phyloP scores from a whole-genome alignment of 2,329 filamentous ascomycete species.

The Paraphaeosphaeria minitans region DNA sequence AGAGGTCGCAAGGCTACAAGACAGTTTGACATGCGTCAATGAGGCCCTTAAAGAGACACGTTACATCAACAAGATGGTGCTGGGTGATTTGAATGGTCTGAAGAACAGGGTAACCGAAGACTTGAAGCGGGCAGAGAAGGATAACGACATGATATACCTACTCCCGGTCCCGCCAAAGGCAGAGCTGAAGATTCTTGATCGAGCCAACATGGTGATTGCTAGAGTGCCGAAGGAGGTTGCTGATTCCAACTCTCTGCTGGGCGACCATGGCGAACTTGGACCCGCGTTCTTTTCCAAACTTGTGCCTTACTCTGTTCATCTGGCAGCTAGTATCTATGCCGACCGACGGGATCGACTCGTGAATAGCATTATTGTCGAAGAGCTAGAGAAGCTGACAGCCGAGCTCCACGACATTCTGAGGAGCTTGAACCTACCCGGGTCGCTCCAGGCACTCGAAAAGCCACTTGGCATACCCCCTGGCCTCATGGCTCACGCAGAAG shows the following conservation, averaged over 20 bases:
- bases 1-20: constrained; percentile 83
- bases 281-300: constrained; percentile 86
- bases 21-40: constrained; percentile 80
- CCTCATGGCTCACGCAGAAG: constrained; percentile 87
- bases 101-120: constrained; percentile 86
- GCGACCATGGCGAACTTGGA: constrained; percentile 80
- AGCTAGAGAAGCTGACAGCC: constrained; percentile 80
- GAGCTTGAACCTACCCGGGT: constrained; percentile 86
- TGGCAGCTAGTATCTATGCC: constrained; percentile 93
- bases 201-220: constrained; percentile 85
- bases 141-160: constrained; percentile 96
- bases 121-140: constrained; percentile 88
- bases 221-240: constrained; percentile 81
- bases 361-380: constrained; percentile 83
- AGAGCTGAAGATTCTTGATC: constrained; percentile 82
- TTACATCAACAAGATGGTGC: constrained; percentile 80
- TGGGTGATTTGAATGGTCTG: constrained; percentile 80
- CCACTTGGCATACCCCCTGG: constrained; percentile 86
- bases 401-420: constrained; percentile 78
- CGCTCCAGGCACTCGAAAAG: constrained; percentile 92
- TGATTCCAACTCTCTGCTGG: constrained; percentile 78
- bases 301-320: constrained; percentile 93
- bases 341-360: constrained; percentile 89
- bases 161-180: constrained; percentile 84
- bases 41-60: constrained; percentile 85